A percentile compares a stretch with the other conserved stretches of the same genome.
These are phyloP conservation scores for Collariella sp. DNA, from an alignment of 495 filamentous ascomycete species.

Conservation along the genomic window DNA sequence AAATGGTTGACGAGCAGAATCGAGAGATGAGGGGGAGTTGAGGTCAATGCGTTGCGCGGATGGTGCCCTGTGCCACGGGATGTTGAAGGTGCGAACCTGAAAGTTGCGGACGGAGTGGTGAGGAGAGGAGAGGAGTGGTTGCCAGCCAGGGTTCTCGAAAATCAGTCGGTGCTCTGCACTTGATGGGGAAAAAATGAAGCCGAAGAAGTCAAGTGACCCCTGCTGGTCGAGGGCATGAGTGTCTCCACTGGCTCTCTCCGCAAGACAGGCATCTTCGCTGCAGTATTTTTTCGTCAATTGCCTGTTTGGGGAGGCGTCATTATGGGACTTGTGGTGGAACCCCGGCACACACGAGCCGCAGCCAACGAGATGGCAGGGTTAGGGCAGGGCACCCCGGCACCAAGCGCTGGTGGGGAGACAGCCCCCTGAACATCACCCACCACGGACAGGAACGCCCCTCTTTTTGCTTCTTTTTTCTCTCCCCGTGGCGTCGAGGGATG, in stretches of 20 bases:
- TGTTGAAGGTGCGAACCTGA: background rate
- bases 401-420: background rate
- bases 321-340: slow-evolving; percentile 13
- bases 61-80: background rate
- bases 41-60: background rate
- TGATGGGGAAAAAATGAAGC: background rate
- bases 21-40: background rate
- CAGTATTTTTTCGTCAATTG: slow-evolving; percentile 24
- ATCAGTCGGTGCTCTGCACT: background rate
- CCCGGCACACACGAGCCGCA: slow-evolving; percentile 14
- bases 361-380: slow-evolving; percentile 12
- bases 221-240: background rate
- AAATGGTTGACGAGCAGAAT: background rate
- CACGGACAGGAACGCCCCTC: too few species aligned
- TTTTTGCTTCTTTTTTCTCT: too few species aligned
- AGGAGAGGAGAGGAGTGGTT: too few species aligned
- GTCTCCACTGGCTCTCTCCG: background rate
- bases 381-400: slow-evolving; percentile 7
- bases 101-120: background rate
- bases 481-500: too few species aligned
- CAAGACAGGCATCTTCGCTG: slow-evolving; percentile 16
- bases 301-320: slow-evolving; percentile 13
- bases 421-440: background rate
- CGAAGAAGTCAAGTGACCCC: too few species aligned
- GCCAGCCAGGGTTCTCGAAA: too few species aligned